phyloP scores from a whole-genome alignment of 1,284 basidiomycete species.

The Leucoagaricus sp. region DNA sequence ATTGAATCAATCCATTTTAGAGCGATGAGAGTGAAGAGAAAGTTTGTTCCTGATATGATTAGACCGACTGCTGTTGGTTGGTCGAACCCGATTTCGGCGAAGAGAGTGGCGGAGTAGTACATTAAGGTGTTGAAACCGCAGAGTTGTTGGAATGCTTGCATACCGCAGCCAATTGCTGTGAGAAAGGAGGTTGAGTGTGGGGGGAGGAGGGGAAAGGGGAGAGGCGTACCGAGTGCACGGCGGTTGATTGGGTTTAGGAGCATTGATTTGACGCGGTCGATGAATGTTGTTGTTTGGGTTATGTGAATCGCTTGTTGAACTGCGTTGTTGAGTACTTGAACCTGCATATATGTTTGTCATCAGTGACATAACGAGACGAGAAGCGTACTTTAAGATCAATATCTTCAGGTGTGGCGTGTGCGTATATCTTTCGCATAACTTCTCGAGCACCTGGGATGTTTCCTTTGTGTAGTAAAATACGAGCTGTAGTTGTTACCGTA shows the following conservation, averaged over 20 bases:
- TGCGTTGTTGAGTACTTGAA: slow-evolving; percentile 58
- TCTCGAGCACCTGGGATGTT: slow-evolving; percentile 47
- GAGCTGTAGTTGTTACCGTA: slow-evolving; percentile 43
- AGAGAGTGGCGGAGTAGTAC: slow-evolving; percentile 80
- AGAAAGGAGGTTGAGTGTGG: background rate
- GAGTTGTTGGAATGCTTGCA: slow-evolving; percentile 83
- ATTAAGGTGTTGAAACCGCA: slow-evolving; percentile 78
- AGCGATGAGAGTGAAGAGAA: slow-evolving; percentile 80
- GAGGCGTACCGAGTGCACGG: slow-evolving; percentile 65
- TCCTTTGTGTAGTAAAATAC: slow-evolving; percentile 67
- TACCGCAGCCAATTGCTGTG: slow-evolving; percentile 72
- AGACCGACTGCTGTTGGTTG: slow-evolving; percentile 81
- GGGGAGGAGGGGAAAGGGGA: background rate
- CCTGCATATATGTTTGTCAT: slow-evolving; percentile 31
- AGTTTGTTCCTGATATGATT: slow-evolving; percentile 80
- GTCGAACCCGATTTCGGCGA: slow-evolving; percentile 79
- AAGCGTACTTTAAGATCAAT: slow-evolving; percentile 61
- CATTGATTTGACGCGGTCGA: slow-evolving; percentile 57
- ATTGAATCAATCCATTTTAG: slow-evolving; percentile 82
- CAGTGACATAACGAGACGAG: background rate
- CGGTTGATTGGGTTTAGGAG: slow-evolving; percentile 60
- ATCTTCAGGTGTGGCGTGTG: slow-evolving; percentile 62
- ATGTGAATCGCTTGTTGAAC: slow-evolving; percentile 69
- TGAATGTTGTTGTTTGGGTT: slow-evolving; percentile 60
- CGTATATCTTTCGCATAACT: slow-evolving; percentile 69